Percentiles rank a stretch among this genome's conserved stretches.
These are phyloP conservation scores for Marasmius tenuissimus DNA, from an alignment of 1,284 basidiomycete genomes.

Conservation along the genomic window DNA sequence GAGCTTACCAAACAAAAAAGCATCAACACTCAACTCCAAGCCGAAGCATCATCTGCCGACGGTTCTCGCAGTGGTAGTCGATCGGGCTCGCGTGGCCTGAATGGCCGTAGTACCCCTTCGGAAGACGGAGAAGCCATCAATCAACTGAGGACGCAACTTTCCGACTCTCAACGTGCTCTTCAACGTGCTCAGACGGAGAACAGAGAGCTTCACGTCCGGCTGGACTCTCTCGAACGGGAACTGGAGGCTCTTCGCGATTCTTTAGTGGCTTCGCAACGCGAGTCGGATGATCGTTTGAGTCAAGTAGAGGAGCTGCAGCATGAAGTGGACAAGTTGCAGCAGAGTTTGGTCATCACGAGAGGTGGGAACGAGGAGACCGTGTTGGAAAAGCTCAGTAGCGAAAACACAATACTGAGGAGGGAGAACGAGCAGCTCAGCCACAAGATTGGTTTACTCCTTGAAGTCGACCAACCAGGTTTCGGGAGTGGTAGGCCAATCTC, in stretches of 20 bases:
- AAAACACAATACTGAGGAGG: constrained; percentile 73
- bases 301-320: constrained; percentile 78
- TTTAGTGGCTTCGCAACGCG: constrained; percentile 69
- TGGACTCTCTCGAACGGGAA: constrained; percentile 75
- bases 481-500: constrained; percentile 63
- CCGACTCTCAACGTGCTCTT: constrained; percentile 71
- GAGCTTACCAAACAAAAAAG: constrained; percentile 90
- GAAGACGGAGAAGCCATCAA: constrained; percentile 63
- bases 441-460: constrained; percentile 83
- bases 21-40: constrained; percentile 75
- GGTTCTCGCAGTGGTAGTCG: constrained; percentile 53
- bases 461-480: constrained; percentile 77
- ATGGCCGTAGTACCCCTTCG: constrained; percentile 79
- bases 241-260: constrained; percentile 72
- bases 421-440: constrained; percentile 86
- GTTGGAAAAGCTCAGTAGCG: constrained; percentile 73
- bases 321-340: constrained; percentile 78
- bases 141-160: constrained; percentile 61
- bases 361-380: constrained; percentile 71
- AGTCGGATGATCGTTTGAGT: constrained; percentile 73
- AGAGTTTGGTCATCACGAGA: constrained; percentile 74
- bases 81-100: constrained; percentile 44
- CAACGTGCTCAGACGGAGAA: constrained; percentile 72
- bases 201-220: constrained; percentile 73
- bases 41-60: constrained; percentile 66